phyloP scores from a whole-genome alignment of 176 grass and related monocot genomes.

The Chloris gayana region DNA sequence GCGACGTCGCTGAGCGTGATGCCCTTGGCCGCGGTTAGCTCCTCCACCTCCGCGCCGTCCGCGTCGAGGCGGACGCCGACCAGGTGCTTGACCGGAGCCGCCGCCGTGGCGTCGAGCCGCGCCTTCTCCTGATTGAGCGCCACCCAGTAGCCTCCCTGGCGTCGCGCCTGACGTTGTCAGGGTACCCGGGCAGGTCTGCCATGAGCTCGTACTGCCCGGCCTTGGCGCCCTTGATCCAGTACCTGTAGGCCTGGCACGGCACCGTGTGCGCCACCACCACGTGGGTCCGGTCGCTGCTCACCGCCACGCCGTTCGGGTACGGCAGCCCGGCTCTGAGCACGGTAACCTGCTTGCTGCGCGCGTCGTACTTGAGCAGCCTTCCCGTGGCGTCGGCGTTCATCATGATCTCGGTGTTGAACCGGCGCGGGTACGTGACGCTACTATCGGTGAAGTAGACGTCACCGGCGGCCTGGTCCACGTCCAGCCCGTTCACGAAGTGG shows the following conservation, averaged over 20 bases:
- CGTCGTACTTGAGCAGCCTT: slow-evolving; percentile 12
- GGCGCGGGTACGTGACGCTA: background rate
- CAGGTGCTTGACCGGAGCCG: background rate
- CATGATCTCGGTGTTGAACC: slow-evolving; percentile 6
- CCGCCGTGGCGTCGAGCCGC: background rate
- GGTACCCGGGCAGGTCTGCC: slow-evolving; percentile 49
- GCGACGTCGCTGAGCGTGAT: slow-evolving; percentile 37
- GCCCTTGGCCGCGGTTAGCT: background rate
- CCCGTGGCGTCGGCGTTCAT: slow-evolving; percentile 16
- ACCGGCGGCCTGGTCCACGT: slow-evolving; percentile 32
- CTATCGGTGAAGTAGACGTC: slow-evolving; percentile 47
- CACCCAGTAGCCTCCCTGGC: slow-evolving; percentile 44
- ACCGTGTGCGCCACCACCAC: slow-evolving; percentile 33
- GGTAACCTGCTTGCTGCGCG: background rate
- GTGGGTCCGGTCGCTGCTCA: slow-evolving; percentile 15
- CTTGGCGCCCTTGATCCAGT: slow-evolving; percentile 43
- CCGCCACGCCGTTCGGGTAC: slow-evolving; percentile 30
- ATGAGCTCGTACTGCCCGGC: slow-evolving; percentile 34
- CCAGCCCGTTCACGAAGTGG: slow-evolving; percentile 40
- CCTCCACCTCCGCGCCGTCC: slow-evolving; percentile 29
- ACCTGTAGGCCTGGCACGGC: slow-evolving; percentile 22
- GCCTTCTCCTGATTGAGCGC: slow-evolving; percentile 42
- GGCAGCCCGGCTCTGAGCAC: slow-evolving; percentile 8
- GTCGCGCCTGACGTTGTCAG: slow-evolving; percentile 46
- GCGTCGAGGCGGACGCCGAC: slow-evolving; percentile 21